Percentiles rank a stretch among this genome's conserved stretches.
Conservation (phyloP, 2,329 filamentous ascomycete genomes). For the Chaetothyriales sp. region DNA sequence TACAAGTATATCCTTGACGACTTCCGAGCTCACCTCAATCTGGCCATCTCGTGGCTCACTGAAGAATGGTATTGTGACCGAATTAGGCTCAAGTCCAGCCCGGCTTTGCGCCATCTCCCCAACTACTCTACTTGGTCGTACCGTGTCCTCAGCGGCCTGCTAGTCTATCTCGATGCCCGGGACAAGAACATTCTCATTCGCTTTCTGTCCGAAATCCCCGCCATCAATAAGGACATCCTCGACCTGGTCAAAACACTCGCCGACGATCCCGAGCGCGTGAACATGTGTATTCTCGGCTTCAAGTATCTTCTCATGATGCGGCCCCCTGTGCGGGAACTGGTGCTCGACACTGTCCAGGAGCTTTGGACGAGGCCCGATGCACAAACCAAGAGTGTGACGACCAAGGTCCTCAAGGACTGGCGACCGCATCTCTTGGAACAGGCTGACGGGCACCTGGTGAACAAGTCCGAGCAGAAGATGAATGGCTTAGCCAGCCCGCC, state of each 20-base stretch:
- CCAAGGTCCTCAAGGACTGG: conserved; percentile 43
- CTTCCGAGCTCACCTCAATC: conserved; percentile 76
- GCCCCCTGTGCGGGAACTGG: conserved; percentile 45
- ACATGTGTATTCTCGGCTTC: conserved; percentile 43
- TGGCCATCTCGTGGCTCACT: conserved; percentile 84
- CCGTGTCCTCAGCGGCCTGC: conserved; percentile 72
- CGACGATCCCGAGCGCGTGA: conserved; percentile 49
- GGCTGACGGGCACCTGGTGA: background rate
- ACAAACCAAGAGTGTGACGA: conserved; percentile 34
- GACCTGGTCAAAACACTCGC: conserved; percentile 54
- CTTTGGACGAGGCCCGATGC: conserved; percentile 42
- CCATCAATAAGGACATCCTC: conserved; percentile 58
- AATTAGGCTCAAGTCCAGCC: conserved; percentile 33
- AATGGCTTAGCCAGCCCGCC: conserved; percentile 6
- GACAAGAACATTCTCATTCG: conserved; percentile 73
- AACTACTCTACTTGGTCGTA: conserved; percentile 71
- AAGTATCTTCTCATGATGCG: conserved; percentile 47
- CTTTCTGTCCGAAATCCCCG: conserved; percentile 82
- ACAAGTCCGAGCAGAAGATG: conserved; percentile 2
- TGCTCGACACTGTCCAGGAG: conserved; percentile 44
- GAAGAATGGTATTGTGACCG: conserved; percentile 97
- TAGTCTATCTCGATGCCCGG: conserved; percentile 79
- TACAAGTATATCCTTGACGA: conserved; percentile 83
- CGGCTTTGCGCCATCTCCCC: conserved; percentile 19
- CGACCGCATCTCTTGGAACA: conserved; percentile 28